Conservation (phyloP, 345 rosid genomes). For the Salix arbutifolia region DNA sequence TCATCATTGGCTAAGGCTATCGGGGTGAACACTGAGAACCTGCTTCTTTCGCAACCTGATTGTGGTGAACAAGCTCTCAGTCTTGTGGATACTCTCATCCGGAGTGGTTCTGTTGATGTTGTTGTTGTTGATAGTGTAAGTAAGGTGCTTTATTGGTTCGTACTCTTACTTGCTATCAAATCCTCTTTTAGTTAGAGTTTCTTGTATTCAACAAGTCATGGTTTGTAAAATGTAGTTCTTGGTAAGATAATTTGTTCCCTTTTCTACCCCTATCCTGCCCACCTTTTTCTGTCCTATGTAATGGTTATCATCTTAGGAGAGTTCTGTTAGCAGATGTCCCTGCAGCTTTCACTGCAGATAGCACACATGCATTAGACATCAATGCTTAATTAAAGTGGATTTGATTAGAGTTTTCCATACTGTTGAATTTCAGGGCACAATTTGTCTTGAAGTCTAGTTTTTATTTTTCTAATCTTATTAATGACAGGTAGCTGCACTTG, state of each 20-base stretch:
- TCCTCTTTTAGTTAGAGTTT: neutral
- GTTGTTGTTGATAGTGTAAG: constrained; percentile 98
- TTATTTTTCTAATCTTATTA: constrained; percentile 2
- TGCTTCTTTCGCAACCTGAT: constrained; percentile 95
- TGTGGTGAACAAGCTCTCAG: constrained; percentile 98
- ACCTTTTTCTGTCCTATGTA: neutral
- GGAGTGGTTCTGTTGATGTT: constrained; percentile 95
- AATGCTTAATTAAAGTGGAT: neutral
- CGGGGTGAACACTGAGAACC: constrained; percentile 86
- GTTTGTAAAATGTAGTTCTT: constrained; percentile 4
- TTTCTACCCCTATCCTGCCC: too few relatives aligned
- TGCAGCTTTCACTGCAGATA: neutral
- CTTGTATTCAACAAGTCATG: neutral
- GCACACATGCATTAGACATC: neutral
- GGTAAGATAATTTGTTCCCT: neutral
- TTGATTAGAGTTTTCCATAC: neutral
- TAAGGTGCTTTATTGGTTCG: constrained; percentile 20
- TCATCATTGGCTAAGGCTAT: constrained; percentile 72
- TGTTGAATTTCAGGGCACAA: neutral
- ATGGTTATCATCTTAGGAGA: neutral
- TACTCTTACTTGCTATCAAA: constrained; percentile 1
- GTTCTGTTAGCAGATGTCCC: neutral
- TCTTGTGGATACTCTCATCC: constrained; percentile 83
- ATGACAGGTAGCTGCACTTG: constrained; percentile 95
- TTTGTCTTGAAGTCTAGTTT: neutral